Percentiles rank a stretch among this genome's conserved stretches.
Evolutionary conservation across 2,329 filamentous ascomycete genomes (phyloP).

Genomic region (Fusarium irregulare): DNA sequence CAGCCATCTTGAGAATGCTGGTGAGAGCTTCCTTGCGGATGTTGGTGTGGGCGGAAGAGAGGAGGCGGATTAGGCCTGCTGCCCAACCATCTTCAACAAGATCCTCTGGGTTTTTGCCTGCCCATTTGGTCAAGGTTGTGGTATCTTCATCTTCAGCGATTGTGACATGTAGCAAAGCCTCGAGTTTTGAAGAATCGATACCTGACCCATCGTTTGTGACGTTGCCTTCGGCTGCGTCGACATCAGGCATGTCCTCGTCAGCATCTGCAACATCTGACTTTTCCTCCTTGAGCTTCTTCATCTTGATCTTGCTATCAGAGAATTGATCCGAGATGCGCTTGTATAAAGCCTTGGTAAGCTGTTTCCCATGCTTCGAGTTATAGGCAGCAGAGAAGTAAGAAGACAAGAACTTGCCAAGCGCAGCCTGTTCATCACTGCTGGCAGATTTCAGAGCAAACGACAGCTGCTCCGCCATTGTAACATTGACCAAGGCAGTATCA

Average conservation of each 20-base stretch:
- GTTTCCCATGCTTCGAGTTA: slow-evolving; percentile 58
- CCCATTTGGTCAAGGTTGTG: slow-evolving; percentile 71
- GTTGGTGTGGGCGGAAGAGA: slow-evolving; percentile 79
- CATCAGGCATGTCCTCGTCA: slow-evolving; percentile 38
- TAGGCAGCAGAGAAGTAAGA: slow-evolving; percentile 66
- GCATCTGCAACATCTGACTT: slow-evolving; percentile 17
- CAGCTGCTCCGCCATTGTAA: slow-evolving; percentile 82
- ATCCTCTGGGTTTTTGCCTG: slow-evolving; percentile 80
- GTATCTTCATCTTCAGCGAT: slow-evolving; percentile 62
- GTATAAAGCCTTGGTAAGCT: slow-evolving; percentile 47
- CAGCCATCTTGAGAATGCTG: slow-evolving; percentile 73
- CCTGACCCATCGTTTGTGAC: slow-evolving; percentile 15
- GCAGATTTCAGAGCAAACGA: slow-evolving; percentile 71
- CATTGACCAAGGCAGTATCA: slow-evolving; percentile 69
- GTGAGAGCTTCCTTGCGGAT: slow-evolving; percentile 82
- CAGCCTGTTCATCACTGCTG: slow-evolving; percentile 55
- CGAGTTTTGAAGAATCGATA: slow-evolving; percentile 59
- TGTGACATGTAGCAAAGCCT: slow-evolving; percentile 63
- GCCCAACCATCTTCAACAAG: slow-evolving; percentile 82
- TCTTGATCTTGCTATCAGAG: slow-evolving; percentile 42
- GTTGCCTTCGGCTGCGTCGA: slow-evolving; percentile 3
- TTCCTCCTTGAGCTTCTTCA: slow-evolving; percentile 37
- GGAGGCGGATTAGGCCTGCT: slow-evolving; percentile 75
- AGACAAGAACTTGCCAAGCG: slow-evolving; percentile 69
- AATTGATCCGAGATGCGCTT: slow-evolving; percentile 50